A percentile compares a stretch with the other conserved stretches of the same genome.
Evolutionary conservation across 148 eudicot genomes (phyloP).

Genomic region (Dianthus caryophyllus): DNA sequence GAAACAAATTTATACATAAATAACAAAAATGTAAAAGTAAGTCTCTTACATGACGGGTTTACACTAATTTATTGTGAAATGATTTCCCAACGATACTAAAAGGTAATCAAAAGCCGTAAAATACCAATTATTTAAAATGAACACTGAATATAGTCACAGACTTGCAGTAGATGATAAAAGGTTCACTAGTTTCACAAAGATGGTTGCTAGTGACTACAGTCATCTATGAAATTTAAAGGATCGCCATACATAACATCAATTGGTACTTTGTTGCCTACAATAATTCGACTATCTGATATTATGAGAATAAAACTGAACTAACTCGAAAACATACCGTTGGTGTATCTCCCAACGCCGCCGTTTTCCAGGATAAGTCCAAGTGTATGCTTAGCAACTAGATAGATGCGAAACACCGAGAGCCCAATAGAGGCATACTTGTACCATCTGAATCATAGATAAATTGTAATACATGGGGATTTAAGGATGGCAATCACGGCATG

Average conservation of each 20-base stretch:
- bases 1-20: too few relatives aligned
- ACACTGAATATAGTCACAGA: too few relatives aligned
- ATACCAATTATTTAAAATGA: too few relatives aligned
- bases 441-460: slow-evolving; percentile 51
- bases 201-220: not conserved
- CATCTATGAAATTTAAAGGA: too few relatives aligned
- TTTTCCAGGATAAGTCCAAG: slow-evolving; percentile 69
- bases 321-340: slow-evolving; percentile 50
- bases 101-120: too few relatives aligned
- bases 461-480: slow-evolving; percentile 8
- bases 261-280: not conserved
- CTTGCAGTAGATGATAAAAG: too few relatives aligned
- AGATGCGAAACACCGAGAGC: slow-evolving; percentile 68
- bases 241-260: not conserved
- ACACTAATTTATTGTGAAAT: too few relatives aligned
- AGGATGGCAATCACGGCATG: not conserved
- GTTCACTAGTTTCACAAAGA: not conserved
- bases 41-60: too few relatives aligned
- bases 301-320: not conserved
- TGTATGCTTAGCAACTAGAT: slow-evolving; percentile 76
- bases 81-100: too few relatives aligned
- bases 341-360: slow-evolving; percentile 81
- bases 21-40: too few relatives aligned
- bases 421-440: slow-evolving; percentile 83
- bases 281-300: not conserved